These are phyloP conservation scores for Neurospora sp. DNA, from an alignment of 495 filamentous ascomycete species.

Conservation along the genomic window DNA sequence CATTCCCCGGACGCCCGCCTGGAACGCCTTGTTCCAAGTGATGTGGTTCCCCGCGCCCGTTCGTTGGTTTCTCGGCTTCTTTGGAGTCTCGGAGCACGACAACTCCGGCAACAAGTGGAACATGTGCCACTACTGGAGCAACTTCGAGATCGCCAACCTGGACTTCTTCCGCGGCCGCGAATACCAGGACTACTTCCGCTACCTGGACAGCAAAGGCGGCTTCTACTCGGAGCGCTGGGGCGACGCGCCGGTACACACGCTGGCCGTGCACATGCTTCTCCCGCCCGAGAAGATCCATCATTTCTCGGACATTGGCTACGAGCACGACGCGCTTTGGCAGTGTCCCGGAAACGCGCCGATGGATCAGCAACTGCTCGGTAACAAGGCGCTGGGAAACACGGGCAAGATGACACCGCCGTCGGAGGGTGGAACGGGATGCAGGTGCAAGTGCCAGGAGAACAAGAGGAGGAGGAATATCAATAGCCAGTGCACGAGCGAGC, in stretches of 20 bases:
- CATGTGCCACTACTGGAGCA: conserved; percentile 48
- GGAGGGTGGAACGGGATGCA: conserved; percentile 31
- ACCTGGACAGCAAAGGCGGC: conserved; percentile 37
- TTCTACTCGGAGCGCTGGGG: conserved; percentile 50
- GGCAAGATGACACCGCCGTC: conserved; percentile 21
- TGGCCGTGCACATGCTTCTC: conserved; percentile 41
- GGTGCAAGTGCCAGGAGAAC: conserved; percentile 34
- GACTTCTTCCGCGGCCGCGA: conserved; percentile 39
- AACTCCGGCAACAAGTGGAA: conserved; percentile 35
- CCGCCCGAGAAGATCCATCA: conserved; percentile 40
- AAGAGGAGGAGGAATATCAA: conserved; percentile 20
- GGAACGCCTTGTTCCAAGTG: conserved; percentile 29
- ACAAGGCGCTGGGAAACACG: conserved; percentile 18
- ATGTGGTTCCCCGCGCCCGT: conserved; percentile 33
- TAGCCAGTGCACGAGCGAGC: conserved; percentile 23
- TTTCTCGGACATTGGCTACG: conserved; percentile 43
- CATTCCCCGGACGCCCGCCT: conserved; percentile 22
- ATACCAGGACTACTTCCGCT: conserved; percentile 39
- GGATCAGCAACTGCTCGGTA: conserved; percentile 26
- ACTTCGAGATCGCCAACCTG: conserved; percentile 46
- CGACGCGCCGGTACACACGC: conserved; percentile 44
- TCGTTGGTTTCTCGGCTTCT: conserved; percentile 23
- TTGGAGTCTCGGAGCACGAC: conserved; percentile 22
- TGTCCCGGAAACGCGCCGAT: conserved; percentile 35
- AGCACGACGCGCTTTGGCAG: conserved; percentile 39